Percentiles rank a stretch among this genome's conserved stretches.
These are phyloP conservation scores for Pochonia chlamydosporia DNA, from an alignment of 2,329 filamentous ascomycete genomes.

Conservation along the genomic window DNA sequence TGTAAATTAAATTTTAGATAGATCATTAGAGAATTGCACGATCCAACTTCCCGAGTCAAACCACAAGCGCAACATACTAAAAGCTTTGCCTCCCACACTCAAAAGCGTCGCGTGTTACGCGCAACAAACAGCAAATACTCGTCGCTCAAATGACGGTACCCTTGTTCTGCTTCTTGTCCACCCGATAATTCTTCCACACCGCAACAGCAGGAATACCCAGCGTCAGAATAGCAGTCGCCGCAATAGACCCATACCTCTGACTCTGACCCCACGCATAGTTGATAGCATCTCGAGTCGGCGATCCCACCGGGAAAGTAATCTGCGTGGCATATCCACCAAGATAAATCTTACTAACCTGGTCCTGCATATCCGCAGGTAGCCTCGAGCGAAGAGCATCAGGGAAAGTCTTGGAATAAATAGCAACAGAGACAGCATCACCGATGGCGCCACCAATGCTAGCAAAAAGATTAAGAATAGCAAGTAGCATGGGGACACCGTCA, in stretches of 20 bases:
- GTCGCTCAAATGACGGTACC: neutral
- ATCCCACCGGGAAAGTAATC: conserved; percentile 5
- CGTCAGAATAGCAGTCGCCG: conserved; percentile 7
- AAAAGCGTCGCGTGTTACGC: no score
- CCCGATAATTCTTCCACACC: conserved; percentile 10
- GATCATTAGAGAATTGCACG: no score
- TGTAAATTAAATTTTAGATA: no score
- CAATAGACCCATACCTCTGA: conserved; percentile 8
- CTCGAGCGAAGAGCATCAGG: conserved; percentile 6
- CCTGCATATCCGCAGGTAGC: conserved; percentile 3
- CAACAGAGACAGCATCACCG: conserved; percentile 50
- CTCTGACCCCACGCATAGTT: conserved; percentile 10
- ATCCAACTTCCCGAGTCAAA: no score
- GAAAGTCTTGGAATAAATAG: conserved; percentile 36
- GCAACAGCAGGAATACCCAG: conserved; percentile 8
- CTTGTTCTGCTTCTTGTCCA: conserved; percentile 10
- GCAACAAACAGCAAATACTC: no score
- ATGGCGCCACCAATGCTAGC: conserved; percentile 53
- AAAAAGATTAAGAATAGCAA: conserved; percentile 53
- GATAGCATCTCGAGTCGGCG: conserved; percentile 8
- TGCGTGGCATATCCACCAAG: conserved; percentile 6
- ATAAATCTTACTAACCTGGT: conserved; percentile 4
- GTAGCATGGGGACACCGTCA: conserved; percentile 48
- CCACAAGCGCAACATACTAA: no score
- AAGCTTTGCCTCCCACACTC: no score